phyloP scores from a whole-genome alignment of 331 rosid species.

The Quercus tomentella region DNA sequence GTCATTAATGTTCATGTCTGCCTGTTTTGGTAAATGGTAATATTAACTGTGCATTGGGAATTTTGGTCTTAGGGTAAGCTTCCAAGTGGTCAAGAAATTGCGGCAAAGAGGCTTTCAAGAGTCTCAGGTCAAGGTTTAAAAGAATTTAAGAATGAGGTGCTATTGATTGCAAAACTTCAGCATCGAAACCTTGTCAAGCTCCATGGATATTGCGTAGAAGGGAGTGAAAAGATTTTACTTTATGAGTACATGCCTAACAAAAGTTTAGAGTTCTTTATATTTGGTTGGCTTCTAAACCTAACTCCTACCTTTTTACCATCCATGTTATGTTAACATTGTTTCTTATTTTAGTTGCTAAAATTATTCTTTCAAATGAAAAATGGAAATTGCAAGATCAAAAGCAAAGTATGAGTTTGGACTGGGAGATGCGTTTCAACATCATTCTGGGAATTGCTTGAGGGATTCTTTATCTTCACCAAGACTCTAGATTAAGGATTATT shows the following conservation, averaged over 20 bases:
- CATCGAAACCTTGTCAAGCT: constrained; percentile 24
- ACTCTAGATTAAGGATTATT: too few species aligned
- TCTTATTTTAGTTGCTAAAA: constrained; percentile 19
- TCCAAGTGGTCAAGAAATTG: constrained; percentile 22
- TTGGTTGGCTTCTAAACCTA: too few species aligned
- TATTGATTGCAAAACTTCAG: neutral
- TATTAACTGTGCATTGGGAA: neutral
- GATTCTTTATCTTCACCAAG: too few species aligned
- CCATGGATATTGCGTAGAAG: constrained; percentile 22
- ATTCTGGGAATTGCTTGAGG: too few species aligned
- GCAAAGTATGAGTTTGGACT: neutral
- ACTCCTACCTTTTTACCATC: too few species aligned
- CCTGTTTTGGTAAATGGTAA: too few species aligned
- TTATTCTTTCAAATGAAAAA: neutral
- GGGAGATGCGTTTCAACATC: too few species aligned
- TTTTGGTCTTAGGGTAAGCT: constrained; percentile 16
- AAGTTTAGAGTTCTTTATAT: too few species aligned
- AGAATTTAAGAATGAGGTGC: constrained; percentile 26
- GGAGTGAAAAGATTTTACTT: constrained; percentile 24
- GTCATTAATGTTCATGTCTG: too few species aligned
- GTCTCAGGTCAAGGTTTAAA: constrained; percentile 28
- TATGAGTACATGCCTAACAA: constrained; percentile 10
- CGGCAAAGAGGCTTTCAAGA: too few species aligned
- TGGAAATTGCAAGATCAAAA: constrained; percentile 26
- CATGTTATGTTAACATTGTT: constrained; percentile 31